Evolutionary conservation across 352 stramenopile species (phyloP).

Genomic region (Pseudoperonospora humuli): DNA sequence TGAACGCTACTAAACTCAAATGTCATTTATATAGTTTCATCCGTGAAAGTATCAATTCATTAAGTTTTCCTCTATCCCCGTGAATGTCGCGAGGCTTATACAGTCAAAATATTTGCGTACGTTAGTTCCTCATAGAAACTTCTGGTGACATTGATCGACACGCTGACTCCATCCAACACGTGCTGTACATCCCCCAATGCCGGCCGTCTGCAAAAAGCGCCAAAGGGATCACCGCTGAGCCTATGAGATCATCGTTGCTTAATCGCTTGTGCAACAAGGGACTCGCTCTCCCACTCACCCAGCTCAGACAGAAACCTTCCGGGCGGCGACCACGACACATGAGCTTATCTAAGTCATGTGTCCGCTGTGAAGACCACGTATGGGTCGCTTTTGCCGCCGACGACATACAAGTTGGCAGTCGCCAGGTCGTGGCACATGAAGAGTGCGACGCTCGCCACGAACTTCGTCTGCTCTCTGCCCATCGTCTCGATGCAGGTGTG

Average conservation of each 20-base stretch:
- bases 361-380: constrained; percentile 65
- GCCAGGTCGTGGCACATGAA: constrained; percentile 57
- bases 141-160: no score
- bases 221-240: constrained; percentile 56
- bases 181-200: constrained; percentile 60
- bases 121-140: constrained; percentile 24
- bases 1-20: not conserved
- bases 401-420: constrained; percentile 36
- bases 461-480: constrained; percentile 27
- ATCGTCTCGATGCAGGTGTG: constrained; percentile 5
- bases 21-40: not conserved
- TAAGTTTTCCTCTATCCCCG: not conserved
- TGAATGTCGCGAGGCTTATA: constrained; percentile 9
- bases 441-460: constrained; percentile 44
- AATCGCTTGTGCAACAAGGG: constrained; percentile 53
- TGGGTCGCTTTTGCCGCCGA: constrained; percentile 64
- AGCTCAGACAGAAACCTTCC: constrained; percentile 73
- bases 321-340: constrained; percentile 54
- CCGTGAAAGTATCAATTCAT: constrained; percentile 3
- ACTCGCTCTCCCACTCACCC: constrained; percentile 51
- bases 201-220: constrained; percentile 47
- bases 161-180: no score
- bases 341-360: constrained; percentile 50
- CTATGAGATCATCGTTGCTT: constrained; percentile 63
- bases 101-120: constrained; percentile 13